A percentile compares a stretch with the other conserved stretches of the same genome.
Evolutionary conservation across 2,329 filamentous ascomycete genomes (phyloP).

Genomic region (Fusarium aywerte): DNA sequence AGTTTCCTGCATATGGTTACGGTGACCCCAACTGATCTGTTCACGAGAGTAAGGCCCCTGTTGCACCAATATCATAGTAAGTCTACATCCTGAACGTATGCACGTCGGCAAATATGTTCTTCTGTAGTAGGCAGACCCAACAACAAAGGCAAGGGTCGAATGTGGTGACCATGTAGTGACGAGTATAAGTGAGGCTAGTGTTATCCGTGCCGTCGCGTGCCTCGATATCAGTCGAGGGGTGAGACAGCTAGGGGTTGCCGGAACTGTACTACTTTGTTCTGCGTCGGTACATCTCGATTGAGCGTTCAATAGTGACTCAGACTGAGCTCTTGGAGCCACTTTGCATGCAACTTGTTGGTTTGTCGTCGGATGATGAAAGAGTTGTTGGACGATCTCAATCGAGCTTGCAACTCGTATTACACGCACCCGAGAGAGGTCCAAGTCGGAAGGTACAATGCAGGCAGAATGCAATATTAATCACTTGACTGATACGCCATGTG

Average conservation of each 20-base stretch:
- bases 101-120: constrained; percentile 20
- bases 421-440: constrained; percentile 15
- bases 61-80: constrained; percentile 20
- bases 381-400: constrained; percentile 31
- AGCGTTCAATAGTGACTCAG: constrained; percentile 9
- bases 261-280: constrained; percentile 18
- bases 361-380: constrained; percentile 16
- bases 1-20: constrained; percentile 27
- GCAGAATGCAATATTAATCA: constrained; percentile 43
- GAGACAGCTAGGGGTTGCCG: constrained; percentile 8
- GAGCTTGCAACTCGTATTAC: constrained; percentile 36
- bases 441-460: constrained; percentile 35
- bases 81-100: constrained; percentile 7
- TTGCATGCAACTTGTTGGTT: constrained; percentile 43
- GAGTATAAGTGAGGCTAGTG: constrained; percentile 11
- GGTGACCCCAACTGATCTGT: constrained; percentile 19
- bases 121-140: constrained; percentile 17
- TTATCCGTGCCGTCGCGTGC: constrained; percentile 22
- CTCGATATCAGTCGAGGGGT: constrained; percentile 20
- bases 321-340: constrained; percentile 28
- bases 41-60: constrained; percentile 15
- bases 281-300: constrained; percentile 28
- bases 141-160: constrained; percentile 12
- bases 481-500: constrained; percentile 48
- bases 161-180: constrained; percentile 13